A percentile compares a stretch with the other conserved stretches of the same genome.
Evolutionary conservation across 2,329 filamentous ascomycete species (phyloP).

Genomic region (Xylariomycetidae sp.): DNA sequence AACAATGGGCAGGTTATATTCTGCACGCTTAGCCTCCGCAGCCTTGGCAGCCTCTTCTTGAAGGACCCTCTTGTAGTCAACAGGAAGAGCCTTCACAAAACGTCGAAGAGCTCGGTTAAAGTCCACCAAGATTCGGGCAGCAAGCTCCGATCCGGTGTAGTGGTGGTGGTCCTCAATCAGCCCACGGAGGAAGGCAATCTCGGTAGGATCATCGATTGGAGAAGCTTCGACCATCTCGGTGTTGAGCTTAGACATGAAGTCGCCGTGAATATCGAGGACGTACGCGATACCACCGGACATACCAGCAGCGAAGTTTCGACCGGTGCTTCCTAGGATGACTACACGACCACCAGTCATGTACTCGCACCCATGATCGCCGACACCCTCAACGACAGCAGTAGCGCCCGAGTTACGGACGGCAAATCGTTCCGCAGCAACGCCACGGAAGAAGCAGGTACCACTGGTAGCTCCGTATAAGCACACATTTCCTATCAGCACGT

Average conservation of each 20-base stretch:
- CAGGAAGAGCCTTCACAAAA: slow-evolving; percentile 89
- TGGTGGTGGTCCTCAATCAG: slow-evolving; percentile 96
- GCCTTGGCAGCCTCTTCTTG: slow-evolving; percentile 81
- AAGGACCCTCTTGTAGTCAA: slow-evolving; percentile 93
- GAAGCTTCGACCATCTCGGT: slow-evolving; percentile 95
- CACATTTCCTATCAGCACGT: slow-evolving; percentile 87
- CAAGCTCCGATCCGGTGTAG: slow-evolving; percentile 93
- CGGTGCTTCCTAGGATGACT: slow-evolving; percentile 79
- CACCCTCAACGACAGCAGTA: slow-evolving; percentile 91
- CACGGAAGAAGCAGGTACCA: slow-evolving; percentile 93
- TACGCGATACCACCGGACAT: slow-evolving; percentile 99
- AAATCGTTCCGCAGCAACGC: slow-evolving; percentile 93
- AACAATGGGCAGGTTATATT: slow-evolving; percentile 75
- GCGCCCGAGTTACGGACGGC: slow-evolving; percentile 95
- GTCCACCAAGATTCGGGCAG: slow-evolving; percentile 88
- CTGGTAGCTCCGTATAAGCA: slow-evolving; percentile 92
- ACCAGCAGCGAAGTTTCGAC: slow-evolving; percentile 94
- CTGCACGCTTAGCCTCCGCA: slow-evolving; percentile 76
- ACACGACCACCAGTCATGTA: slow-evolving; percentile 98
- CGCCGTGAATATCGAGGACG: slow-evolving; percentile 80
- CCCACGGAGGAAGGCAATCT: slow-evolving; percentile 86
- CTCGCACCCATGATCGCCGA: slow-evolving; percentile 95
- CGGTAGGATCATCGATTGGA: slow-evolving; percentile 74
- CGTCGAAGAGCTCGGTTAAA: slow-evolving; percentile 86
- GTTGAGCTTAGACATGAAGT: slow-evolving; percentile 93